Evolutionary conservation across 148 eudicot species (phyloP).

Genomic region (Fagopyrum esculentum): DNA sequence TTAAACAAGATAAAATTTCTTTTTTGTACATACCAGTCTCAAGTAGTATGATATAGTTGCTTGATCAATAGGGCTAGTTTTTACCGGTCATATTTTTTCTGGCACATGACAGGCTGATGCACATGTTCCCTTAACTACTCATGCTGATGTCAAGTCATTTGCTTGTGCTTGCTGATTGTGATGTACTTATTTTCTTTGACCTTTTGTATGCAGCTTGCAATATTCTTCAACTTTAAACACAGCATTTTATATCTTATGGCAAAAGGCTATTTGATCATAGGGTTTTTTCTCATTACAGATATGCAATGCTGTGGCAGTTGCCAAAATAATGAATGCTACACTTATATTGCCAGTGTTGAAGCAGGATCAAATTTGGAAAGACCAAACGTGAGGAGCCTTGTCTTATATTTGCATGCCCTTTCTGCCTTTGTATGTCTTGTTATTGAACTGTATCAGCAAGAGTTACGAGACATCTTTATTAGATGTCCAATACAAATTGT

Average conservation of each 20-base stretch:
- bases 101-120: background rate
- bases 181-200: background rate
- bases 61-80: background rate
- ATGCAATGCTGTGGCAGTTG: slow-evolving; percentile 99
- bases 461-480: background rate
- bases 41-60: background rate
- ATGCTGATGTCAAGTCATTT: background rate
- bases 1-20: background rate
- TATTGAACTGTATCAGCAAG: background rate
- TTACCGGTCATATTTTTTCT: background rate
- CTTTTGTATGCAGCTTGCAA: background rate
- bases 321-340: slow-evolving; percentile 89
- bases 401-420: slow-evolving; percentile 1
- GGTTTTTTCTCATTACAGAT: slow-evolving; percentile 44
- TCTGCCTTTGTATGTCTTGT: background rate
- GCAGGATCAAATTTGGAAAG: slow-evolving; percentile 99
- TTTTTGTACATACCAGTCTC: background rate
- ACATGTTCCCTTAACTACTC: background rate
- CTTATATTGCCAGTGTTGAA: slow-evolving; percentile 96
- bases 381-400: slow-evolving; percentile 78
- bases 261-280: background rate
- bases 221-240: background rate
- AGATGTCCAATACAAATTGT: background rate
- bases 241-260: background rate
- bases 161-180: background rate